Base-by-base conservation (phyloP, 305 asterid genomes). In the Fraxinus platypoda region DNA sequence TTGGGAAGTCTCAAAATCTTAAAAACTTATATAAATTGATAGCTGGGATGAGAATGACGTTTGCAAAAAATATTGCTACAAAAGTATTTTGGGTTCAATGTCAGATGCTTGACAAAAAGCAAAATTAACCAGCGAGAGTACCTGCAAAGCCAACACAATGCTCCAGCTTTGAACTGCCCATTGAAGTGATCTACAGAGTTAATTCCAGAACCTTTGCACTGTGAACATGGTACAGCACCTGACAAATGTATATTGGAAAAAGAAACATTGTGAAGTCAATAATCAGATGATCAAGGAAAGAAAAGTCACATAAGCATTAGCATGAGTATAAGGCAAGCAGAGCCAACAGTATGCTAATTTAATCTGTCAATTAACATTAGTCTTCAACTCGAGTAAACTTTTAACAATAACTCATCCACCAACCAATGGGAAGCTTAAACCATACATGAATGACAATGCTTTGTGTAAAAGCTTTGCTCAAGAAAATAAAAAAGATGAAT, bases 131-230 rank as follows among this genome's bases (percentile, higher is more conserved):
- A 13, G 35, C 1, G 31, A 26, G 8, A 49, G 43, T 87, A 94
- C 99, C 99, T 87, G 95, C 99, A 95, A 79, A 95, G 93, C 98
- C 99, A 95, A 81, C 99, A 95, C 23, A 88, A 64, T 77, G 83
- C 87, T 43, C 99, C 99, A 15, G 97, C 98, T 88, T 95, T 95
- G 88, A 84, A 93, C 93, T 80, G 94, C 6, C 98, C 99, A 23
- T 93, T 80, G 70, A 94, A 95, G 89, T 90, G 94, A 85, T 95
- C 99, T 3, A 82, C 91, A 46, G 87, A 84, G 85, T 95, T 95
- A 30, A 93, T 83, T 79, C 97, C 97, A 4, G 59, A 35, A 28
- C 99, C 99, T 81, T 83, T 35, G 88, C 98, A 95, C 34, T 95
- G 98, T 49, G 88, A 57, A 80, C 99, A 95, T 38, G 52, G 4